A percentile compares a stretch with the other conserved stretches of the same genome.
Evolutionary conservation across 2,329 filamentous ascomycete species (phyloP).

Genomic region (Setomelanomma holmii): DNA sequence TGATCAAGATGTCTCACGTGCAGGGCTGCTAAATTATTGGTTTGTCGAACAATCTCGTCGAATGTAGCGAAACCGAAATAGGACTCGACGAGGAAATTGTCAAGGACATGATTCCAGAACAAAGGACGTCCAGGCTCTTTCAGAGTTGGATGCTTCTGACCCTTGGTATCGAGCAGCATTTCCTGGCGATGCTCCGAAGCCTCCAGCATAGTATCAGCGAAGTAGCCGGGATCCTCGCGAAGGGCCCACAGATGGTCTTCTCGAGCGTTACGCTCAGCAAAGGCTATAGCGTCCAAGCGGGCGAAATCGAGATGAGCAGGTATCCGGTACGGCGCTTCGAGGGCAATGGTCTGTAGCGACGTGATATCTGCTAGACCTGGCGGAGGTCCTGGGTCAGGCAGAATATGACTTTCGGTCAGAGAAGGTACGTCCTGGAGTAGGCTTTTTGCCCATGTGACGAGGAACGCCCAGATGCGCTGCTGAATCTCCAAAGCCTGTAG

Average conservation of each 20-base stretch:
- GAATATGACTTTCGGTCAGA: background rate
- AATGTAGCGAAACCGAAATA: conserved; percentile 21
- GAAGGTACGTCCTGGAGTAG: conserved; percentile 58
- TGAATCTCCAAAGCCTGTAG: conserved; percentile 62
- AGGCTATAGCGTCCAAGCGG: conserved; percentile 51
- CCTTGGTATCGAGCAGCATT: conserved; percentile 12
- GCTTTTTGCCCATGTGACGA: conserved; percentile 55
- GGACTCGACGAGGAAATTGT: conserved; percentile 10
- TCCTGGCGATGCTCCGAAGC: conserved; percentile 55
- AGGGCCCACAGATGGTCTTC: conserved; percentile 50
- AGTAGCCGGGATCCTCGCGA: conserved; percentile 67
- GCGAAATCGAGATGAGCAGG: conserved; percentile 57
- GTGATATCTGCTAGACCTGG: conserved; percentile 6
- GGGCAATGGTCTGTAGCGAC: conserved; percentile 41
- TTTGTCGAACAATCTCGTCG: conserved; percentile 16
- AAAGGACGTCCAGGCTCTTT: conserved; percentile 4
- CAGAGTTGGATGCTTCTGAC: conserved; percentile 17
- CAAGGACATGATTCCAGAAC: conserved; percentile 26
- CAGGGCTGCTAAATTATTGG: conserved; percentile 12
- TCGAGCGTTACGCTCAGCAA: conserved; percentile 1
- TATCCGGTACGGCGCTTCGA: conserved; percentile 61
- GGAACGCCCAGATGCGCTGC: conserved; percentile 56
- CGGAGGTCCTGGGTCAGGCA: conserved; percentile 11
- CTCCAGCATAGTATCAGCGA: conserved; percentile 55
- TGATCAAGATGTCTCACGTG: conserved; percentile 4